Evolutionary conservation across 2,329 filamentous ascomycete genomes (phyloP).

Genomic region (Phialophora macrospora): DNA sequence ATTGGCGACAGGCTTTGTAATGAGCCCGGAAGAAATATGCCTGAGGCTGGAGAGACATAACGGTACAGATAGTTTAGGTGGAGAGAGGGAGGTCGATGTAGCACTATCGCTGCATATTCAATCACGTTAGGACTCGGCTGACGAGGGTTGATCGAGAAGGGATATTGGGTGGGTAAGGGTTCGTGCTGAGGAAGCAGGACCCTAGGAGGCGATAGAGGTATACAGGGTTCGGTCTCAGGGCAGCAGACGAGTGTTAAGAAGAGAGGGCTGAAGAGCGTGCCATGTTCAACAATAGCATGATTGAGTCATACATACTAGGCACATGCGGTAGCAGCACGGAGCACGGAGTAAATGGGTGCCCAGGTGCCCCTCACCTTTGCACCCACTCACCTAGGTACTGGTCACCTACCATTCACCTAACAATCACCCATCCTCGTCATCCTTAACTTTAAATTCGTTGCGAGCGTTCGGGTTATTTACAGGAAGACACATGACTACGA

Average conservation of each 20-base stretch:
- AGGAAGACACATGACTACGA: too few species aligned
- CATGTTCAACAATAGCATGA: background rate
- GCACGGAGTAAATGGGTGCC: background rate
- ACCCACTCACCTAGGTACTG: background rate
- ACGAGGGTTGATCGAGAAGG: background rate
- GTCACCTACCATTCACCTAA: too few species aligned
- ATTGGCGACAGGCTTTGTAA: background rate
- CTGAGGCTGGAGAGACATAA: slow-evolving; percentile 2
- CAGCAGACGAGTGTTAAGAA: background rate
- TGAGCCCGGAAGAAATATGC: background rate
- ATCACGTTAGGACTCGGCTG: background rate
- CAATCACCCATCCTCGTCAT: background rate
- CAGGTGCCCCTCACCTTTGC: background rate
- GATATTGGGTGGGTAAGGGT: background rate
- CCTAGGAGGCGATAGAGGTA: background rate
- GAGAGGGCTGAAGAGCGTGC: background rate
- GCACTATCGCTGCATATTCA: background rate
- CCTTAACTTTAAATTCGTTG: too few species aligned
- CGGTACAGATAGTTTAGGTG: background rate
- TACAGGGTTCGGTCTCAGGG: background rate
- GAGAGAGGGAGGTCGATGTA: background rate
- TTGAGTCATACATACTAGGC: background rate
- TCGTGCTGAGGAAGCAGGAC: background rate
- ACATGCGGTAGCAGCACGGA: background rate
- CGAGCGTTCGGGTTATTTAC: too few species aligned